phyloP scores from a whole-genome alignment of 164 flowering plant genomes.

The Pachysandra terminalis region DNA sequence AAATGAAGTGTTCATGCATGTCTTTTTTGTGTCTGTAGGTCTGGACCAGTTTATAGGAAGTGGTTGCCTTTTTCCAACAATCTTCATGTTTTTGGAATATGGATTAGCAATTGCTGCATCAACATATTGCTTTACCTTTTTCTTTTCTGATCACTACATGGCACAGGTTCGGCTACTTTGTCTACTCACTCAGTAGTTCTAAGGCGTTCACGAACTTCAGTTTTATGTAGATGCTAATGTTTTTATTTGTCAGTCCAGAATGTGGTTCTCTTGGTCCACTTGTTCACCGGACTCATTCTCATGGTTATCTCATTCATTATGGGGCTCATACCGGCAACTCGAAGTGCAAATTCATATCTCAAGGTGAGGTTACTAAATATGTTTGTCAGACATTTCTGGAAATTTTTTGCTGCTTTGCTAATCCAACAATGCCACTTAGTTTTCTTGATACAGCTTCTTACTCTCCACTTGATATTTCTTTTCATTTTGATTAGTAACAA shows the following conservation, averaged over 20 bases:
- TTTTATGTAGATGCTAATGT: background rate
- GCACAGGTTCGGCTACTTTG: conserved; percentile 61
- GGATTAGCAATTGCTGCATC: conserved; percentile 90
- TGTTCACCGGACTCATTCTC: conserved; percentile 86
- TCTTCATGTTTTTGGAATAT: conserved; percentile 72
- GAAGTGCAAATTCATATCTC: conserved; percentile 61
- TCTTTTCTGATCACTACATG: conserved; percentile 83
- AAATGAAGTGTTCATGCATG: background rate
- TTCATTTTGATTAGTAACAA: background rate
- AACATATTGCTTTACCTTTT: conserved; percentile 94
- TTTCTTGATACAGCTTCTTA: background rate
- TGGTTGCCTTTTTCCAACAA: conserved; percentile 54
- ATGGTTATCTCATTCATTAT: conserved; percentile 95
- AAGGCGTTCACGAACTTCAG: background rate
- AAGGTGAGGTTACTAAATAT: conserved; percentile 49
- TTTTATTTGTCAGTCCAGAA: conserved; percentile 51
- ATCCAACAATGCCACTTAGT: background rate
- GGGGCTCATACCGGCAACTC: conserved; percentile 75
- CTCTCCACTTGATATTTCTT: background rate
- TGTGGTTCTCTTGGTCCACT: conserved; percentile 80
- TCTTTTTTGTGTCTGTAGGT: conserved; percentile 40
- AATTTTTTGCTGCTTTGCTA: background rate
- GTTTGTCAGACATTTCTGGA: background rate
- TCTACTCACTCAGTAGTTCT: conserved; percentile 3
- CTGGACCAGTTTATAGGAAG: conserved; percentile 86